A percentile compares a stretch with the other conserved stretches of the same genome.
phyloP scores from a whole-genome alignment of 768 basidiomycete species.

The Strobilomyces echinocephalus region DNA sequence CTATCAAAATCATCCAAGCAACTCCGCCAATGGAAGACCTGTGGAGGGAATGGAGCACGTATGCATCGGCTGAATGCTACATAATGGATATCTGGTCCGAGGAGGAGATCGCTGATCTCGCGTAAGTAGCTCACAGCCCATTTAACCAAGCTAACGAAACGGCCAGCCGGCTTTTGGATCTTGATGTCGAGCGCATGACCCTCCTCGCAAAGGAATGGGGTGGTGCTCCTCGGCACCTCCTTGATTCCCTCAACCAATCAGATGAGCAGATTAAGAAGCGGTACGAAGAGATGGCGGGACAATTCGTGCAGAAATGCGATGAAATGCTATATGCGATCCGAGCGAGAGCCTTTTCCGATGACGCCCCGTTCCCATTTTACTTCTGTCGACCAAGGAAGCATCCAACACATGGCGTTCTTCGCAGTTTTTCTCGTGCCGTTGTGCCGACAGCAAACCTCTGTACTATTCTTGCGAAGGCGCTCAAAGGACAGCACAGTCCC shows the following conservation, averaged over 20 bases:
- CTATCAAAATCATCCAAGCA: background rate
- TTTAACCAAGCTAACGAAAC: background rate
- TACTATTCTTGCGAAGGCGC: background rate
- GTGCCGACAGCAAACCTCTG: too few species aligned
- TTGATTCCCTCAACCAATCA: background rate
- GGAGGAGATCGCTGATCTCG: too few species aligned
- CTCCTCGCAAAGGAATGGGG: background rate
- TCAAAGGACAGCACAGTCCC: background rate
- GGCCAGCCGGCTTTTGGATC: background rate
- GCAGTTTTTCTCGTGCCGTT: too few species aligned
- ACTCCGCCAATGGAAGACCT: background rate
- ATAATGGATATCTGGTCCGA: background rate
- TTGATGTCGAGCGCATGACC: background rate
- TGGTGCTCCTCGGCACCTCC: background rate
- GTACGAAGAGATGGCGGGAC: rapidly evolving
- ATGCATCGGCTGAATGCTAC: background rate
- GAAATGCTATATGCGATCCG: background rate
- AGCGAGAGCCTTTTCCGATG: background rate
- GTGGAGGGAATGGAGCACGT: conserved; percentile 3
- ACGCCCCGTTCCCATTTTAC: background rate
- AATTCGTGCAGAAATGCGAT: background rate
- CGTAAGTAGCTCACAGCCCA: too few species aligned
- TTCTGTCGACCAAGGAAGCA: too few species aligned
- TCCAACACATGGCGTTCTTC: too few species aligned
- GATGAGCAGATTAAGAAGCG: rapidly evolving